phyloP scores from a whole-genome alignment of 2,329 filamentous ascomycete genomes.

The Colletotrichum cuscutae region DNA sequence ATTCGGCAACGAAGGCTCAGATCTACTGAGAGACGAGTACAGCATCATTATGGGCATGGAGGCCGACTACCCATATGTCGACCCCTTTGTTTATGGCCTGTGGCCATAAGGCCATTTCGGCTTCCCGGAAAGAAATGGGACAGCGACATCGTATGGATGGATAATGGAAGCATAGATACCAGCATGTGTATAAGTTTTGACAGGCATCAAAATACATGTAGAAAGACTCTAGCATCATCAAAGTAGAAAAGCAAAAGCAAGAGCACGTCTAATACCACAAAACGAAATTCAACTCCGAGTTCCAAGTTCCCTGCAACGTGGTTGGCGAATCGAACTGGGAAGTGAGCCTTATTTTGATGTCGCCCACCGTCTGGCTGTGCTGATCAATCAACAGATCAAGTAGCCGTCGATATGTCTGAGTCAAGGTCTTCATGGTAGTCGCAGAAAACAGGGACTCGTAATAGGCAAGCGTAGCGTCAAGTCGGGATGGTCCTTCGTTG shows the following conservation, averaged over 20 bases:
- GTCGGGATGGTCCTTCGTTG: neutral
- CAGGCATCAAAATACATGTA: neutral
- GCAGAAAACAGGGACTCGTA: conserved; percentile 17
- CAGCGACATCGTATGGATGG: neutral
- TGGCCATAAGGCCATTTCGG: conserved; percentile 39
- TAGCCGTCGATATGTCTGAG: neutral
- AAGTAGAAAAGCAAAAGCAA: neutral
- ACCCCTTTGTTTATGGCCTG: conserved; percentile 42
- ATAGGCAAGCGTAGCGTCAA: conserved; percentile 13
- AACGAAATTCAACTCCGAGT: neutral
- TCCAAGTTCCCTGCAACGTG: no score
- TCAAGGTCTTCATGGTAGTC: neutral
- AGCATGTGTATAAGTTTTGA: neutral
- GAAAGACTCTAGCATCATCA: neutral
- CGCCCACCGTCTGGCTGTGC: neutral
- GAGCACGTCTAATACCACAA: neutral
- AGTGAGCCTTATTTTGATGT: neutral
- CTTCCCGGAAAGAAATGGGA: no score
- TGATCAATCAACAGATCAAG: neutral
- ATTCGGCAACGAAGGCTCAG: conserved; percentile 43
- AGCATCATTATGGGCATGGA: conserved; percentile 45
- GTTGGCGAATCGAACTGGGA: neutral
- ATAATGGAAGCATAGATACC: neutral
- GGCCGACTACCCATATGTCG: conserved; percentile 43
- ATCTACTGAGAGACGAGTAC: conserved; percentile 44